Evolutionary conservation across 345 rosid genomes (phyloP).

Genomic region (Pelargonium nanum): DNA sequence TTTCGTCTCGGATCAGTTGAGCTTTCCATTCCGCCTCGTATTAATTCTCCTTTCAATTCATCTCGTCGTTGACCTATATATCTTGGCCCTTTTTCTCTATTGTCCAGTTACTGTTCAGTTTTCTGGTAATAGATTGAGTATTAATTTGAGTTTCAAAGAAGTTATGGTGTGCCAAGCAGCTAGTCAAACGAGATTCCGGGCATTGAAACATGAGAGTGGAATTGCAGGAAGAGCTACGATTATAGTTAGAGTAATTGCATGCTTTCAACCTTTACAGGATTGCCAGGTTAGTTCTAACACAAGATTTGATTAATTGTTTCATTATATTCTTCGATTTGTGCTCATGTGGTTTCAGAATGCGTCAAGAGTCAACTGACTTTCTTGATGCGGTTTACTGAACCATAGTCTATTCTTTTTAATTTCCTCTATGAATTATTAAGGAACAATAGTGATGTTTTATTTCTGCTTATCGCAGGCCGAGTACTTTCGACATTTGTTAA

Average conservation of each 20-base stretch:
- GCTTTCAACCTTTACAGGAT: constrained; percentile 92
- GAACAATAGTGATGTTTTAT: no score
- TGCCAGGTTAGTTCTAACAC: constrained; percentile 65
- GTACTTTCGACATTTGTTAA: constrained; percentile 91
- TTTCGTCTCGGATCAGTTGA: no score
- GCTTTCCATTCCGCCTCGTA: no score
- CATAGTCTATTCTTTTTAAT: no score
- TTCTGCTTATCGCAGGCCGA: constrained; percentile 51
- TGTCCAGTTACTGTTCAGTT: constrained; percentile 3
- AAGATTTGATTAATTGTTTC: background rate
- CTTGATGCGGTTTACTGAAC: background rate
- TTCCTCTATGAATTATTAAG: no score
- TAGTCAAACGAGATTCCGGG: constrained; percentile 87
- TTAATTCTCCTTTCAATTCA: no score
- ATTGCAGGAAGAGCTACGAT: constrained; percentile 69
- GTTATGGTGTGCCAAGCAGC: constrained; percentile 99
- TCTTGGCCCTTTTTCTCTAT: constrained; percentile 1
- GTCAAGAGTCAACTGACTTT: background rate
- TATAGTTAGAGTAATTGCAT: constrained; percentile 85
- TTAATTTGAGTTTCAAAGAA: constrained; percentile 16
- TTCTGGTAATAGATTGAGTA: constrained; percentile 17
- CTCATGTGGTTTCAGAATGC: background rate
- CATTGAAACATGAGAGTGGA: constrained; percentile 79
- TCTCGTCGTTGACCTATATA: no score
- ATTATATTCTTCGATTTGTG: background rate